Evolutionary conservation across 2,329 filamentous ascomycete species (phyloP), one percentile per base, ranked within the genome.

Genomic region (Nannizziopsis arthrosporioides): DNA sequence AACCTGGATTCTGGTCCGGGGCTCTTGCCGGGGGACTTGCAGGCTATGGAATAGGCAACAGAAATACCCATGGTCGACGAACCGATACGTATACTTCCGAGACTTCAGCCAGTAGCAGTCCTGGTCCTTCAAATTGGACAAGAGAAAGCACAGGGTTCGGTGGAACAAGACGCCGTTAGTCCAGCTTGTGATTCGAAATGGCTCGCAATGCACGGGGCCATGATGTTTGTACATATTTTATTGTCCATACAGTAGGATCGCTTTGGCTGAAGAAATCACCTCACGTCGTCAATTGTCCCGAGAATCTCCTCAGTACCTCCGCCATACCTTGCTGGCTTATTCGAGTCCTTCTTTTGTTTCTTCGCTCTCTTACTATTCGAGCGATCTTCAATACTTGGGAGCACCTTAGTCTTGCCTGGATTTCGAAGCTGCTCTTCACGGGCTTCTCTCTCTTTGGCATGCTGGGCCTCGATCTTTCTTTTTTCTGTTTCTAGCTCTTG

Each of bases 1-100:
- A 61, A 44, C 70, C 70, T 1, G 70, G 70, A 1, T 72, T 73
- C 48, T 72, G 69, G 70, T 63, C 68, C 17, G 70, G 70, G 17
- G 65, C 64, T 9, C 51, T 66, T 36, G 61, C 66, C 40, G 70
- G 70, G 45, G 64, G 60, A 7, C 63, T 65, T 12, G 63, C 66
- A 22, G 69, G 67, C 9, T 72, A 71, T 58, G 55, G 61, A 2
- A 54, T 68, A 37, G 68, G 68, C 12, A 65, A 57, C 44, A 49
- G 56, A 17, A 30, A 44, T 10, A 41, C 40, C 4, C 19, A 40
- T n/a, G 36, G 44, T 15, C 37, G 42, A 14, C 27, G 45, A 42
- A 27, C 30, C 12, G 31, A 15, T 5, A 36, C 8, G 11, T 48
- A 37, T 36, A 45, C 39, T 17, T 35, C 48, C 17, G 40, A 41